Evolutionary conservation across 2,329 filamentous ascomycete species (phyloP).

Genomic region (Fonsecaea multimorphosa): DNA sequence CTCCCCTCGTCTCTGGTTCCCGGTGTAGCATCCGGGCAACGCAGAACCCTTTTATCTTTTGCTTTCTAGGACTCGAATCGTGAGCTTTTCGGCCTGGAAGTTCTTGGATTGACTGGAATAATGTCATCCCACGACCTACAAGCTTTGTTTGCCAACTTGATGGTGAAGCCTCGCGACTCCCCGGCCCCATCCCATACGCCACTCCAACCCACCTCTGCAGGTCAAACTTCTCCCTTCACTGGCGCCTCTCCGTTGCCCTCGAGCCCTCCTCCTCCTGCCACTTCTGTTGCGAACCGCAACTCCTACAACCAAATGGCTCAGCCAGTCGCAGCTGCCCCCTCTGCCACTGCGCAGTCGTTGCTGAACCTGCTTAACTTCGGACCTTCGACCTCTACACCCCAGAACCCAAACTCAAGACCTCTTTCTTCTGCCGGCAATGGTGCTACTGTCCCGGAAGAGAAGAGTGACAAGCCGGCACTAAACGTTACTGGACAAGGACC

Average conservation of each 20-base stretch:
- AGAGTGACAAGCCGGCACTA: conserved; percentile 13
- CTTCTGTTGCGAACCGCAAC: conserved; percentile 13
- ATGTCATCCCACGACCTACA: conserved; percentile 57
- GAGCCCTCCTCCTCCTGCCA: conserved; percentile 21
- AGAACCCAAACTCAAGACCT: conserved; percentile 11
- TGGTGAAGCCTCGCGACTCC: conserved; percentile 46
- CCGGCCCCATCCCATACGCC: conserved; percentile 42
- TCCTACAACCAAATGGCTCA: conserved; percentile 17
- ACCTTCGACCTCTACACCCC: conserved; percentile 46
- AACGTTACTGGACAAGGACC: conserved; percentile 44
- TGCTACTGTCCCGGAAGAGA: conserved; percentile 44
- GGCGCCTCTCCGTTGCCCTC: conserved; percentile 29
- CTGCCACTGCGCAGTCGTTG: conserved; percentile 62
- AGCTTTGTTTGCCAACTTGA: conserved; percentile 55
- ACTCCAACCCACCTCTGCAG: conserved; percentile 20
- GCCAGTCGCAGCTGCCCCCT: conserved; percentile 17
- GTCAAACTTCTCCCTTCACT: conserved; percentile 17
- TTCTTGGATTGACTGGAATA: conserved; percentile 41
- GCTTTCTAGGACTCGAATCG: conserved; percentile 1
- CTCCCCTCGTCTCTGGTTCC: conserved; percentile 29
- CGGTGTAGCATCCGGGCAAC: conserved; percentile 33
- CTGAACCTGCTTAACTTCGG: conserved; percentile 71
- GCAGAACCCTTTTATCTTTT: conserved; percentile 9
- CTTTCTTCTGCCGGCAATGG: conserved; percentile 34
- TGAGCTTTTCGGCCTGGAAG: conserved; percentile 18